A percentile compares a stretch with the other conserved stretches of the same genome.
phyloP scores from a whole-genome alignment of 495 filamentous ascomycete genomes.

The Podospora pseudoanserina region DNA sequence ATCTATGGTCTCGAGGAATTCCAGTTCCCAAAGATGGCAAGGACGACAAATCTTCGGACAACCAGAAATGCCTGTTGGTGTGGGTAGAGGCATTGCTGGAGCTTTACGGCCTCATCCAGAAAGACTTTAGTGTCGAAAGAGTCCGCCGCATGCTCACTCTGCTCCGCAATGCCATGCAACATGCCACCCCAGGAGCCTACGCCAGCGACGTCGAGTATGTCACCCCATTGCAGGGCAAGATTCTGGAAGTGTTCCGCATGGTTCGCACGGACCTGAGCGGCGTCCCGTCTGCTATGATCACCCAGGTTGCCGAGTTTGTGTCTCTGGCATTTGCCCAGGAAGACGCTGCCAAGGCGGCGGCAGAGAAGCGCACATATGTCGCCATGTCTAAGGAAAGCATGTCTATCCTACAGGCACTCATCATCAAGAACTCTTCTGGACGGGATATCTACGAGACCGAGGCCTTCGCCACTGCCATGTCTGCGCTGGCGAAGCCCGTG shows the following conservation, averaged over 20 bases:
- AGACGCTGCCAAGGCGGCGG: conserved; percentile 28
- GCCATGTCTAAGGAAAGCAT: conserved; percentile 80
- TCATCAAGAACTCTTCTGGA: conserved; percentile 60
- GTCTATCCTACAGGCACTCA: conserved; percentile 60
- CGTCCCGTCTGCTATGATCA: conserved; percentile 64
- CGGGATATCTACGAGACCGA: conserved; percentile 62
- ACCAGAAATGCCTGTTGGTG: conserved; percentile 72
- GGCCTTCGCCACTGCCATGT: conserved; percentile 56
- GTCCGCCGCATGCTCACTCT: conserved; percentile 61
- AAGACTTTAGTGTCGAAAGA: conserved; percentile 55
- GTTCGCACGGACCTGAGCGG: conserved; percentile 65
- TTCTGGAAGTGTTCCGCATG: conserved; percentile 67
- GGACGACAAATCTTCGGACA: conserved; percentile 51
- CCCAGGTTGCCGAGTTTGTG: conserved; percentile 63
- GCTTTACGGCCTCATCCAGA: conserved; percentile 74
- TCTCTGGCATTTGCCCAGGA: conserved; percentile 59
- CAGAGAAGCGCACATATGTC: conserved; percentile 67
- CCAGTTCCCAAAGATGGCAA: conserved; percentile 46
- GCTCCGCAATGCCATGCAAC: conserved; percentile 52
- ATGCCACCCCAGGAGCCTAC: conserved; percentile 68
- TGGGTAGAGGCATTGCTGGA: conserved; percentile 75
- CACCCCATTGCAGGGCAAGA: conserved; percentile 71
- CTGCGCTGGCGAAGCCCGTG: conserved; percentile 64
- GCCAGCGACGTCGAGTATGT: conserved; percentile 79
- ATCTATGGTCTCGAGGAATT: conserved; percentile 64